phyloP scores from a whole-genome alignment of 176 grass and related monocot genomes.

The Oryza officinalis region DNA sequence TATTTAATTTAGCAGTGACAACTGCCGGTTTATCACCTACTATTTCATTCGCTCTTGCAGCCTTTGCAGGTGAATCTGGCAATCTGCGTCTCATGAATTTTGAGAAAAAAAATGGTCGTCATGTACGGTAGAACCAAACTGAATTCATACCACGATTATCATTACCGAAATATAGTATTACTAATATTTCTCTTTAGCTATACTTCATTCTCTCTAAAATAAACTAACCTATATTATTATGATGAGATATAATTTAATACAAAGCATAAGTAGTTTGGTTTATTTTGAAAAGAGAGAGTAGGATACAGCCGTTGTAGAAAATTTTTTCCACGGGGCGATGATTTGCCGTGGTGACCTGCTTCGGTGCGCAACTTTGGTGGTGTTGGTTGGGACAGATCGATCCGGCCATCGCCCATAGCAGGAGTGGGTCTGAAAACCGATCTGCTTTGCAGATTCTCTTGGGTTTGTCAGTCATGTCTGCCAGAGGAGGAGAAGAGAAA shows the following conservation, averaged over 20 bases:
- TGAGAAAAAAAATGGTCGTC: not conserved
- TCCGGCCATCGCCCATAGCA: not conserved
- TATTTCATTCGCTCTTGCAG: too few relatives aligned
- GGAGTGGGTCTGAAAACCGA: not conserved
- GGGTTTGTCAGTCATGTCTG: not conserved
- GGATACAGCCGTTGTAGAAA: too few relatives aligned
- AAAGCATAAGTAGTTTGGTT: too few relatives aligned
- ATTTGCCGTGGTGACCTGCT: not conserved
- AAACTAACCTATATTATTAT: too few relatives aligned
- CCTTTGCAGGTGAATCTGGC: not conserved
- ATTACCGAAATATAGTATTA: not conserved
- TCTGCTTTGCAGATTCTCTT: not conserved
- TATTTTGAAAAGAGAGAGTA: too few relatives aligned
- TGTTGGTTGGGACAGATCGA: not conserved
- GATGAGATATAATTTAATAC: too few relatives aligned
- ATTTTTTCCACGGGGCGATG: not conserved
- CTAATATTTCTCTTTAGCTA: too few relatives aligned
- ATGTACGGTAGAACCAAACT: not conserved
- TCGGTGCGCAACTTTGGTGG: not conserved
- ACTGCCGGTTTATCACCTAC: too few relatives aligned
- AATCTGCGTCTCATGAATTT: not conserved
- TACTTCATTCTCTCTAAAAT: too few relatives aligned
- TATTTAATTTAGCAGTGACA: too few relatives aligned
- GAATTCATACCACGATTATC: not conserved
- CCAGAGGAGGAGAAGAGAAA: not conserved